These are phyloP conservation scores for Agapanthus africanus DNA, from an alignment of 106 monocot genomes.

Conservation along the genomic window DNA sequence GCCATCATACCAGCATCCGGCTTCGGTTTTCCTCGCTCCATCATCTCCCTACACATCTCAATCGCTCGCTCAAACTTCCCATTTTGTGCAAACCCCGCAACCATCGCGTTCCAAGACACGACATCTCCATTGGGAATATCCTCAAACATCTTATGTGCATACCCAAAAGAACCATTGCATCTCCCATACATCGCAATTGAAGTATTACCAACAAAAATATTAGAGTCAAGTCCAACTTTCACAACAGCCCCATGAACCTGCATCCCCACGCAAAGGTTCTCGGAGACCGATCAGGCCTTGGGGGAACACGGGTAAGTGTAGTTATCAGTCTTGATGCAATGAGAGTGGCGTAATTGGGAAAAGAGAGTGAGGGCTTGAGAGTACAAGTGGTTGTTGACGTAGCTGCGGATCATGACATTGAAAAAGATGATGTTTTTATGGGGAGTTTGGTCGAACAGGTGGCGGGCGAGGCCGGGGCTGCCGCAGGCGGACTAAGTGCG, in stretches of 20 bases:
- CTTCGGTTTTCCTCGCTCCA: constrained; percentile 9
- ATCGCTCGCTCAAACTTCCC: constrained; percentile 32
- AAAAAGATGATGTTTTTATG: constrained; percentile 48
- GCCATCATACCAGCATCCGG: constrained; percentile 84
- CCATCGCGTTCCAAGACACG: constrained; percentile 78
- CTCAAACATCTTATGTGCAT: constrained; percentile 40
- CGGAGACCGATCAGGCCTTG: constrained; percentile 49
- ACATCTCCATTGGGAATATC: constrained; percentile 51
- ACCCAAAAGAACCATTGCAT: constrained; percentile 7
- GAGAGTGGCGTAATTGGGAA: constrained; percentile 17
- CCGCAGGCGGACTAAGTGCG: constrained; percentile 54
- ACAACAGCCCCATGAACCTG: constrained; percentile 41
- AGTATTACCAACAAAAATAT: constrained; percentile 59
- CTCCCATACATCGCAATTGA: constrained; percentile 44
- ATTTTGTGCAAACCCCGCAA: constrained; percentile 49
- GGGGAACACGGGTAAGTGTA: constrained; percentile 67
- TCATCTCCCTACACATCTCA: constrained; percentile 43
- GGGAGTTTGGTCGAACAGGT: constrained; percentile 51
- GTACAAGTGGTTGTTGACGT: constrained; percentile 36
- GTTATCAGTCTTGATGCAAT: constrained; percentile 37
- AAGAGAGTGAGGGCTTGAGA: constrained; percentile 50
- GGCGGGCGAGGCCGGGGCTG: constrained; percentile 29
- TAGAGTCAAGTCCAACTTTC: constrained; percentile 47
- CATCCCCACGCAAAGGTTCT: constrained; percentile 19
- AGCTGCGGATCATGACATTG: constrained; percentile 84